A percentile compares a stretch with the other conserved stretches of the same genome.
phyloP scores from a whole-genome alignment of 306 rosid species.

The Trifolium fragiferum region DNA sequence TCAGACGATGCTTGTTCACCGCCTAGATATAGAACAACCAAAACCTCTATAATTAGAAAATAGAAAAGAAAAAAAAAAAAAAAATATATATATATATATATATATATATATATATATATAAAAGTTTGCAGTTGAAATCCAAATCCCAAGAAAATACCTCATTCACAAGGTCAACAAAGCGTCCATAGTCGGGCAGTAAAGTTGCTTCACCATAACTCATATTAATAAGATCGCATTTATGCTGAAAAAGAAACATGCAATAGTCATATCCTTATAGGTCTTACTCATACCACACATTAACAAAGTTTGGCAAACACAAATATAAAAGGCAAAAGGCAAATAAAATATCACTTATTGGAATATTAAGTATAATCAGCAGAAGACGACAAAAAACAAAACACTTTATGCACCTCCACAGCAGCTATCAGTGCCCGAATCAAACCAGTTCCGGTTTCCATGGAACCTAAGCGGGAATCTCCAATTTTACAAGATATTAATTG shows the following conservation, averaged over 20 bases:
- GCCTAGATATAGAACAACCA: conserved; percentile 60
- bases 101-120: background rate
- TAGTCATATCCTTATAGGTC: conserved; percentile 31
- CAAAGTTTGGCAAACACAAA: background rate
- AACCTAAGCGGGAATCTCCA: conserved; percentile 94
- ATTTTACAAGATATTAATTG: conserved; percentile 96
- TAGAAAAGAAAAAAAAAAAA: too few species aligned
- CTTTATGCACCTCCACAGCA: conserved; percentile 83
- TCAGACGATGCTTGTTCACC: conserved; percentile 81
- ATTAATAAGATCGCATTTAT: conserved; percentile 92
- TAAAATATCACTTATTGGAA: conserved; percentile 26
- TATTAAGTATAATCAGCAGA: conserved; percentile 29
- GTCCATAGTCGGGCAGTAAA: conserved; percentile 92
- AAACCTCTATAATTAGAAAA: conserved; percentile 40
- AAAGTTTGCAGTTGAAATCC: conserved; percentile 30
- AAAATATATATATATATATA: background rate
- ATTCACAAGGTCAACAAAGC: conserved; percentile 93
- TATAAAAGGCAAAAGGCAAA: conserved; percentile 27
- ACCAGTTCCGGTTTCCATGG: conserved; percentile 99
- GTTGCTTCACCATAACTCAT: conserved; percentile 98
- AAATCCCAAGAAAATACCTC: conserved; percentile 61
- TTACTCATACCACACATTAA: conserved; percentile 26
- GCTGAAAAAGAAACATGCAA: conserved; percentile 63
- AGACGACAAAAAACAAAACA: conserved; percentile 6
- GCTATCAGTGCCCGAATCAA: conserved; percentile 91